Conservation (phyloP, 164 flowering plant species). For the Nymphaea thermarum region DNA sequence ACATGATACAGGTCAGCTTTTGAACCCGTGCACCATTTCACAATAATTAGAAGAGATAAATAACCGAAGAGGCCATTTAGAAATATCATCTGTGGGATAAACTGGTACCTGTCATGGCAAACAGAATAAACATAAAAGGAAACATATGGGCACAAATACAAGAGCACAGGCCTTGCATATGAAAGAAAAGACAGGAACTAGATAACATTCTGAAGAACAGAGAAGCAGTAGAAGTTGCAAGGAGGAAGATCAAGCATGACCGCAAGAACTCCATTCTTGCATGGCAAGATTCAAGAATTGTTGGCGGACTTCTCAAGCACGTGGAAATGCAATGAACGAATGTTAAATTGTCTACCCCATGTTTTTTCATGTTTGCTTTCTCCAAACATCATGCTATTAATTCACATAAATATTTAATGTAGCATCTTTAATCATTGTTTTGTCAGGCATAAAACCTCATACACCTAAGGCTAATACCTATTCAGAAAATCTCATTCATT, state of each 20-base stretch:
- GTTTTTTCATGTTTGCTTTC: too few relatives aligned
- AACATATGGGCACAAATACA: background rate
- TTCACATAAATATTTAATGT: too few relatives aligned
- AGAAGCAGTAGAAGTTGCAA: background rate
- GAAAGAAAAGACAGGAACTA: background rate
- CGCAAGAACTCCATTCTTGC: background rate
- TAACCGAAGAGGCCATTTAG: constrained; percentile 88
- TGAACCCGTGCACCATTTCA: constrained; percentile 94
- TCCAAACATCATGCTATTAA: too few relatives aligned
- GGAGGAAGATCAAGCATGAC: background rate
- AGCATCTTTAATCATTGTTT: too few relatives aligned
- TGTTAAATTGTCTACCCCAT: too few relatives aligned
- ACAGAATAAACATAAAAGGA: background rate
- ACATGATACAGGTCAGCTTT: constrained; percentile 86
- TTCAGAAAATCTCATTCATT: too few relatives aligned
- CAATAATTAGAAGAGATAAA: constrained; percentile 72
- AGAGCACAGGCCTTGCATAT: background rate
- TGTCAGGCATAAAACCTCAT: too few relatives aligned
- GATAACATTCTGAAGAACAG: background rate
- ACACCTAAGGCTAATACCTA: too few relatives aligned
- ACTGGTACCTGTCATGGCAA: constrained; percentile 74
- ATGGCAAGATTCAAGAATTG: background rate
- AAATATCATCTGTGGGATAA: constrained; percentile 88
- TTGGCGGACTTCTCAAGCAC: too few relatives aligned
- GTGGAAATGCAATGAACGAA: too few relatives aligned